These are phyloP conservation scores for Phytophthora vignae DNA, from an alignment of 352 stramenopile species.

Conservation along the genomic window DNA sequence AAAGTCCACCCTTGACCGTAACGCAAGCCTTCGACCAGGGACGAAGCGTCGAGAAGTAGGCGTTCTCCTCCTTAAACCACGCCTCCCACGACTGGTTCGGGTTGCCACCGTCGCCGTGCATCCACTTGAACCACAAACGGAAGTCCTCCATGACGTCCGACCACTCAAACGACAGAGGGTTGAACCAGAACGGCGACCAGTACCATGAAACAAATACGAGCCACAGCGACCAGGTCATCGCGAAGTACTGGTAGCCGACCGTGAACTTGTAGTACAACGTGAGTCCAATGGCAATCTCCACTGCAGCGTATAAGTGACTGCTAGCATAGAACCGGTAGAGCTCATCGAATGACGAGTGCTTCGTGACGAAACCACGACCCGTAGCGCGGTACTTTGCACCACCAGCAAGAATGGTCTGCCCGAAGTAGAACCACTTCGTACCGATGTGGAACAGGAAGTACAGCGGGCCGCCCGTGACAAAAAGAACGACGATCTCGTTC, in stretches of 20 bases:
- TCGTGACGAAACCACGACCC: slow-evolving; percentile 98
- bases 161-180: slow-evolving; percentile 97
- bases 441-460: slow-evolving; percentile 99
- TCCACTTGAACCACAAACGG: slow-evolving; percentile 93
- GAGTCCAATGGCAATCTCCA: slow-evolving; percentile 93
- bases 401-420: slow-evolving; percentile 98
- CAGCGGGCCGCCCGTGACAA: slow-evolving; percentile 97
- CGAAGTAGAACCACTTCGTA: slow-evolving; percentile 99
- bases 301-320: slow-evolving; percentile 97
- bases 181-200: slow-evolving; percentile 98
- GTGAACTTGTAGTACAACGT: slow-evolving; percentile 96
- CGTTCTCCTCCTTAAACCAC: slow-evolving; percentile 97
- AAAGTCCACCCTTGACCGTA: slow-evolving; percentile 91
- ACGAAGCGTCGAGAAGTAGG: slow-evolving; percentile 91
- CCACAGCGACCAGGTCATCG: slow-evolving; percentile 98
- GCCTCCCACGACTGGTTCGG: slow-evolving; percentile 95
- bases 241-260: slow-evolving; percentile 95
- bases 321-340: slow-evolving; percentile 98
- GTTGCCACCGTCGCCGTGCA: slow-evolving; percentile 93
- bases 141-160: slow-evolving; percentile 93
- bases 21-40: slow-evolving; percentile 92
- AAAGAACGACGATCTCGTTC: slow-evolving; percentile 95
- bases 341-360: slow-evolving; percentile 98
- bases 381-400: slow-evolving; percentile 98
- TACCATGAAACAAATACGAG: slow-evolving; percentile 88